phyloP scores from a whole-genome alignment of 1,284 basidiomycete genomes.

The Blastosporella zonata region DNA sequence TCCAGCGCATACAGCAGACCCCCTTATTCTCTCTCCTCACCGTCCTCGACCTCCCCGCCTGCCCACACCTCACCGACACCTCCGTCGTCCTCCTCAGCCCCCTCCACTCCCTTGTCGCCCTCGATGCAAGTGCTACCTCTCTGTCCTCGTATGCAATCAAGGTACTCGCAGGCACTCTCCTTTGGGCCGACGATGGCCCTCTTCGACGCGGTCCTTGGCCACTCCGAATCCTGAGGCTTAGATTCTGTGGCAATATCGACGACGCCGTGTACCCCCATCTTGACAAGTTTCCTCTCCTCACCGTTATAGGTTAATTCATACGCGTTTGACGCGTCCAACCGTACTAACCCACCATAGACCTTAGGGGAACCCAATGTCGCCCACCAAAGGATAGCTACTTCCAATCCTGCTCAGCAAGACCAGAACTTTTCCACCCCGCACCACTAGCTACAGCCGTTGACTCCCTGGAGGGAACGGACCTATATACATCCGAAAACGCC shows the following conservation, averaged over 20 bases:
- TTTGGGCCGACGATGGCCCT: constrained; percentile 23
- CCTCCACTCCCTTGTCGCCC: constrained; percentile 51
- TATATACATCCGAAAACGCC: constrained; percentile 31
- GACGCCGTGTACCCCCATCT: constrained; percentile 39
- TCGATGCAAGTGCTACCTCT: constrained; percentile 56
- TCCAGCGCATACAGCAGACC: constrained; percentile 55
- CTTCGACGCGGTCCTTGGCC: constrained; percentile 49
- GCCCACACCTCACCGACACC: constrained; percentile 52
- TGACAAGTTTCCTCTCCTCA: constrained; percentile 48
- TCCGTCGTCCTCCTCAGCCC: constrained; percentile 45
- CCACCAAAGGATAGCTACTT: constrained; percentile 20
- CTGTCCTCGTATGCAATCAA: constrained; percentile 53
- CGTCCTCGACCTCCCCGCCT: constrained; percentile 52
- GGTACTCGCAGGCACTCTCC: constrained; percentile 37
- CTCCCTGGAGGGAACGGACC: constrained; percentile 22
- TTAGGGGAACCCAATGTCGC: constrained; percentile 48
- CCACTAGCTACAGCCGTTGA: constrained; percentile 30
- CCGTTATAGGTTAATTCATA: constrained; percentile 47
- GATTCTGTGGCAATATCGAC: constrained; percentile 44
- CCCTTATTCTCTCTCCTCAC: constrained; percentile 60
- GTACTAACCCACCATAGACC: constrained; percentile 36
- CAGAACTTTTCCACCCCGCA: constrained; percentile 29
- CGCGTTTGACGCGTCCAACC: constrained; percentile 3
- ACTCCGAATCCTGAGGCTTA: constrained; percentile 51
- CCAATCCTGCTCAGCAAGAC: constrained; percentile 18